These are phyloP conservation scores for Dipteronia dyeriana DNA, from an alignment of 345 rosid genomes.

Conservation along the genomic window DNA sequence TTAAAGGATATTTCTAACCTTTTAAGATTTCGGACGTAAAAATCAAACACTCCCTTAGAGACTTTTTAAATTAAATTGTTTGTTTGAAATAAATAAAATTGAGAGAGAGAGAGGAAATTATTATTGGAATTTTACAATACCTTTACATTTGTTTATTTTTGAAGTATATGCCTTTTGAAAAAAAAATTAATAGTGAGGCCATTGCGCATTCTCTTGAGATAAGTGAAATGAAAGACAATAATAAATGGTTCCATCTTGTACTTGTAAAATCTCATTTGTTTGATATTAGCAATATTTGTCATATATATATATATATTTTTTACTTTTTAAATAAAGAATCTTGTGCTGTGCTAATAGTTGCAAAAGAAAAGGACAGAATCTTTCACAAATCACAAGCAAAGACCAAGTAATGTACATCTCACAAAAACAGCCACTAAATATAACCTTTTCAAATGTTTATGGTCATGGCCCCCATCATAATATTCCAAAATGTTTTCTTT, in stretches of 20 bases:
- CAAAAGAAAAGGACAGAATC: not conserved
- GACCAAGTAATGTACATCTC: not conserved
- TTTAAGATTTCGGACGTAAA: too few species aligned
- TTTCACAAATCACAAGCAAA: not conserved
- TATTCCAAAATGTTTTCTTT: too few species aligned
- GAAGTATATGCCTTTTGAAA: too few species aligned
- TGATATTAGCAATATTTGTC: not conserved
- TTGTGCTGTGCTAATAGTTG: too few species aligned
- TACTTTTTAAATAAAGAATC: not conserved
- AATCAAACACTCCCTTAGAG: too few species aligned
- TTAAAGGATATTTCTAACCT: too few species aligned
- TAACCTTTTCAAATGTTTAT: not conserved
- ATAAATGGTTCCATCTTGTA: too few species aligned
- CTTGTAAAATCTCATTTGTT: not conserved
- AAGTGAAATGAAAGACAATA: too few species aligned
- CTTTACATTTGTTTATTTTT: not conserved
- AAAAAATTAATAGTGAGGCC: not conserved
- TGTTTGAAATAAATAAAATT: too few species aligned
- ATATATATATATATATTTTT: not conserved
- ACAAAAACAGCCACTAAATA: not conserved
- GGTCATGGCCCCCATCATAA: not conserved
- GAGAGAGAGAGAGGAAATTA: too few species aligned
- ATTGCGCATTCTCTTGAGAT: not conserved
- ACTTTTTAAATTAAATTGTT: too few species aligned
- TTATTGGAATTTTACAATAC: too few species aligned